Evolutionary conservation across 805 yeast genomes (phyloP), one percentile per base, ranked within the genome.

Genomic region (Candida dendrica): DNA sequence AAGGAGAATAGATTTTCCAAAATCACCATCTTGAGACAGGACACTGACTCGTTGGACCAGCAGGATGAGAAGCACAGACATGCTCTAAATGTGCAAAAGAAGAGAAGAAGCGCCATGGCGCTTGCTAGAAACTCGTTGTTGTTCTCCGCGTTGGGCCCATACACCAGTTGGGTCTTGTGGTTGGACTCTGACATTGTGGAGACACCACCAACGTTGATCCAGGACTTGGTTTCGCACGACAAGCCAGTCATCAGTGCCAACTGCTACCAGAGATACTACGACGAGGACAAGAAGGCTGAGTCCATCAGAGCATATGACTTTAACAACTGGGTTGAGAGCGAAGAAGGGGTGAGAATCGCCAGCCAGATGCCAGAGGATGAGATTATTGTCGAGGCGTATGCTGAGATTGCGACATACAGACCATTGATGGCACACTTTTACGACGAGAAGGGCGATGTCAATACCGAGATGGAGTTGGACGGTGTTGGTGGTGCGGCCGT

Each of bases 401-500:
- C 81, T 2, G 97, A 93, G 58, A 70, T 91, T 64, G 95, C 96
- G 38, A 93, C 98, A 2, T 93, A 84, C 61, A 77, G 99, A 64
- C 84, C 95, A 14, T 71, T 93, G 53, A 93, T 93, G 98, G 98
- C 96, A 1, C 81, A 83, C 56, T 77, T 79, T 60, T 85, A 84
- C 62, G 84, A 84, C 54, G 65, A 79, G 4, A 66, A 70, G 7
- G 93, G 84, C 22, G 81, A 80, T 43, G 45, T 57, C 11, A 69
- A 73, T 49, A 74, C 80, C 3, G 91, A 82, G 58, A 83, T 93
- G 85, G 77, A 76, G 37, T 72, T 93, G 45, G 98, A 93, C 61
- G 98, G 99, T 60, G 98, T 93, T 44, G 98, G 98, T 41, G 98
- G 97, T 48, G 95, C 97, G 18, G 95, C 97, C 35, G 81, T 95